Evolutionary conservation across 306 rosid species (phyloP), one percentile per base, ranked within the genome.

Genomic region (Begonia masoniana): DNA sequence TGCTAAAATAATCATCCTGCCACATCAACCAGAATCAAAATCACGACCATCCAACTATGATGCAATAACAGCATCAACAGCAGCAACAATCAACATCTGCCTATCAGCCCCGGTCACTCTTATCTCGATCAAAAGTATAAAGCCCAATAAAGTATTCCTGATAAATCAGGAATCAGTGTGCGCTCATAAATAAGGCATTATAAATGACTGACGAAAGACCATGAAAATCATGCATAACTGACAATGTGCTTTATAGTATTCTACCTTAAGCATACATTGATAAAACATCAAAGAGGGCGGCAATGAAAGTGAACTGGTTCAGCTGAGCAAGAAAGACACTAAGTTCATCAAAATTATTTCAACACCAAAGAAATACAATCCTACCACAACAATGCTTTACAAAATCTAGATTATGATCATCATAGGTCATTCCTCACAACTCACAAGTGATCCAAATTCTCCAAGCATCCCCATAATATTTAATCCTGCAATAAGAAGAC

Each of bases 21-120:
- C 68, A 85, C 12, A 43, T 21, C 92, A 71, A 78, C 74, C 82
- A 78, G 85, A 83, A 74, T 73, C 85, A 70, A 63, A 67, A 52
- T 78, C 88, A 73, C 71, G 73, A 71, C 62, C 92, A 79, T 71
- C 77, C 87, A 75, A 74, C 92, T 68, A 73, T 69, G 70, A 70
- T 62, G 70, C 14, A 75, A 78, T 67, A 69, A 79, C 93, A 71
- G 94, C 78, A 73, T 61, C 85, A 63, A 83, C 79, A 64, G 78
- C 94, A 54, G 71, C 66, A 21, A 21, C 24, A 21, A 21, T 21
- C 24, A 21, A 0, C 19, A 17, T 17, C 19, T 17, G 19, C 19
- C 19, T 17, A 1, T 17, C 19, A 17, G 19, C 19, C 19, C 19
- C 19, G 19, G 19, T 17, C 19, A 17, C 1, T 17, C 19, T 17